Evolutionary conservation across 495 filamentous ascomycete genomes (phyloP).

Genomic region (Hypoxylon rickii): DNA sequence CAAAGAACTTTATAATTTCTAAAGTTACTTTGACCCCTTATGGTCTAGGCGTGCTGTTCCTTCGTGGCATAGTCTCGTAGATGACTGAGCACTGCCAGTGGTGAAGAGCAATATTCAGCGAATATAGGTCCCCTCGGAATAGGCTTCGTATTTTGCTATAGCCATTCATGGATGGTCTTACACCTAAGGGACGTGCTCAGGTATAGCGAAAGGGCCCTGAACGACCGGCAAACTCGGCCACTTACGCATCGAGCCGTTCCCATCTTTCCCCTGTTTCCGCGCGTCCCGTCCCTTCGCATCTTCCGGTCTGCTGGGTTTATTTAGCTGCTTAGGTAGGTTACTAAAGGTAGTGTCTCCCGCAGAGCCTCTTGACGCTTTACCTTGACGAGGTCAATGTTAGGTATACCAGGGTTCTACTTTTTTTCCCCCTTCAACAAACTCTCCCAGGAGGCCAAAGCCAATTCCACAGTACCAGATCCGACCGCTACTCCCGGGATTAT

Average conservation of each 20-base stretch:
- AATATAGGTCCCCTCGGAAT: conserved; percentile 18
- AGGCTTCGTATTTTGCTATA: not conserved
- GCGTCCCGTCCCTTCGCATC: conserved; percentile 26
- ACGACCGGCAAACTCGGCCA: conserved; percentile 18
- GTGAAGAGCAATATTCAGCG: conserved; percentile 31
- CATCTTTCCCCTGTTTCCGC: conserved; percentile 22
- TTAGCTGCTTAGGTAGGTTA: not conserved
- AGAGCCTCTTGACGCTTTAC: conserved; percentile 12
- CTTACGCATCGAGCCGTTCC: conserved; percentile 24
- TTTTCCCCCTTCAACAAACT: not conserved
- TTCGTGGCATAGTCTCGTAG: conserved; percentile 4
- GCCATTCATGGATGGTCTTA: too few species aligned
- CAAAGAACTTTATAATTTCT: conserved; percentile 28
- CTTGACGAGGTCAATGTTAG: not conserved
- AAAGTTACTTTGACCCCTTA: conserved; percentile 14
- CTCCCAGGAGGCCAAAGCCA: conserved; percentile 1
- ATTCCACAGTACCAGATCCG: conserved; percentile 2
- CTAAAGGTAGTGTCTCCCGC: too few species aligned
- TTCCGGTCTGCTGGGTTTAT: conserved; percentile 20
- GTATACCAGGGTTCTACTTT: not conserved
- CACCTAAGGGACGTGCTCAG: too few species aligned
- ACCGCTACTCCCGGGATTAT: conserved; percentile 26
- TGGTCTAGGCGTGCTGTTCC: conserved; percentile 18
- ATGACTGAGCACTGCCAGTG: conserved; percentile 11
- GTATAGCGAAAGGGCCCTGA: too few species aligned